Conservation (phyloP, 208 protist genomes). For the Crithidia thermophila region DNA sequence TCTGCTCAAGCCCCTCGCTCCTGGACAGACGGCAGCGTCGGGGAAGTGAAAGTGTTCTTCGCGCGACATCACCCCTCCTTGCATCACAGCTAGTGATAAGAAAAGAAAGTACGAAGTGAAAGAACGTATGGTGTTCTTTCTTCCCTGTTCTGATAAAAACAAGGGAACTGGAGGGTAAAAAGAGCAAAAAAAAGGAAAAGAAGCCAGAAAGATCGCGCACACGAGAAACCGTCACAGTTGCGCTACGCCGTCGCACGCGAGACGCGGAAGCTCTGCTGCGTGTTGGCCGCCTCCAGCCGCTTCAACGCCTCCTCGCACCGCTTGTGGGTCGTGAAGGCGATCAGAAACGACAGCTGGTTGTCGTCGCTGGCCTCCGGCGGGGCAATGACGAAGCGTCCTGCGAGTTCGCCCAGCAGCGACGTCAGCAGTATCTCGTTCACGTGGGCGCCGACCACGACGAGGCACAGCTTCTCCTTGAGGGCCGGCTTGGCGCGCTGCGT, state of each 20-base stretch:
- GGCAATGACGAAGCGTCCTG: conserved; percentile 52
- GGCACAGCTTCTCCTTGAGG: conserved; percentile 31
- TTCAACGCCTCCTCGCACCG: conserved; percentile 27
- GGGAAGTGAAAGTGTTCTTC: conserved; percentile 11
- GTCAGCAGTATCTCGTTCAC: conserved; percentile 40
- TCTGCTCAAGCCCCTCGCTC: neutral
- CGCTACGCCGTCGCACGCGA: conserved; percentile 9
- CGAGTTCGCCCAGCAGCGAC: conserved; percentile 40
- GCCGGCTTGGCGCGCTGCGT: conserved; percentile 25
- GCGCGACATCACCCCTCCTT: neutral
- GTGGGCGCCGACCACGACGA: conserved; percentile 39
- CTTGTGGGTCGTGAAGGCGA: conserved; percentile 36
- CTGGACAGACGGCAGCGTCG: neutral
- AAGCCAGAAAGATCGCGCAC: neutral
- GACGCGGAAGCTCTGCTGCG: conserved; percentile 17
- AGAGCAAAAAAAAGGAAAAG: too few species aligned
- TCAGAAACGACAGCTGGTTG: conserved; percentile 18
- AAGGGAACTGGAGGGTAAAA: neutral
- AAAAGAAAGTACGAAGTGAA: neutral
- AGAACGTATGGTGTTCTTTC: too few species aligned
- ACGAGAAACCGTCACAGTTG: neutral
- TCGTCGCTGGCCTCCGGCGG: conserved; percentile 35
- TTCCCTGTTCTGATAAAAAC: too few species aligned
- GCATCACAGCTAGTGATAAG: neutral
- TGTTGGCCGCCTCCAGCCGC: conserved; percentile 25